Base-by-base conservation (phyloP, 2,329 filamentous ascomycete species). In the Claviceps fusiformis region DNA sequence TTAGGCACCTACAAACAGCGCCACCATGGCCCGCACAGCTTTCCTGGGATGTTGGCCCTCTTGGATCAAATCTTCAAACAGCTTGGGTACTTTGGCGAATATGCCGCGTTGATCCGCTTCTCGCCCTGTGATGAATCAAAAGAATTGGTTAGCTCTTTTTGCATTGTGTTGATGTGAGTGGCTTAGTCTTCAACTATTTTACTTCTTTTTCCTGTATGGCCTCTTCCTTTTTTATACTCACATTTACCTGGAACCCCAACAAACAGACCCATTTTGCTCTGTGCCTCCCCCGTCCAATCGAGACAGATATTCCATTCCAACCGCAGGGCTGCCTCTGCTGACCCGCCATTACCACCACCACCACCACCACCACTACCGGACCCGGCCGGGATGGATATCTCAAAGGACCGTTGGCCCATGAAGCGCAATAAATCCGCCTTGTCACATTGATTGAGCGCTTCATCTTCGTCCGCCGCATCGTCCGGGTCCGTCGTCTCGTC, bases 241-340 rank as follows among this genome's bases (percentile, higher is more conserved):
- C 84, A 88, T 64, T 78, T 80, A 8, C 71, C 73, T 0, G 85
- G 84, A 45, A 82, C 70, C 5, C 78, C 77, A 2, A 81, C 70
- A 58, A 79, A 64, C 11, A 83, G 71, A 5, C 69, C 70, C 17
- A 87, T 67, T 48, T 72, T 71, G 60, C 78, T 86, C 62, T 78
- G 76, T 5, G 82, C 84, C 63, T 88, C 85, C 6, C 85, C 85
- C 0, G 83, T 84, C 85, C 84, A 88, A 65, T 88, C 85, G 62
- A 88, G 86, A 2, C 69, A 68, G 47, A 86, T 81, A 50, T 68
- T 71, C 85, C 85, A 89, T 55, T 75, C 72, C 1, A 88, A 68
- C 31, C 80, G 75, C 5, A 83, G 55, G 11, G 72, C 65, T 2
- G 76, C 71, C 10, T 69, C 57, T 1, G 65, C 63, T 33, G 31